Base-by-base conservation (phyloP, 1,284 basidiomycete genomes). In the Marasmius oreades region DNA sequence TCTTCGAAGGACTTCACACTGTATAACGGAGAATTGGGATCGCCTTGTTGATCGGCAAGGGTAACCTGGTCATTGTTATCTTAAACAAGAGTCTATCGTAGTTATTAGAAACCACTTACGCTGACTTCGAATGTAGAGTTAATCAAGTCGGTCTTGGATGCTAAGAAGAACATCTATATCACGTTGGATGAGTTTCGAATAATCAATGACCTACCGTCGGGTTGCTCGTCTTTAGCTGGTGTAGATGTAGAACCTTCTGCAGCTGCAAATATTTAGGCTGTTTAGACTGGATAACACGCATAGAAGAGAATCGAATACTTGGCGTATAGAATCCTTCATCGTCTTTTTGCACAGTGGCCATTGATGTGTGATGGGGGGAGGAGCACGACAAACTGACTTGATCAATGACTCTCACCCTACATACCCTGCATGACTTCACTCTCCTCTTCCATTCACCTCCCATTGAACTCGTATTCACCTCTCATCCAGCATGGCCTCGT, bases 1-100 rank as follows among this genome's bases (percentile, higher is more conserved):
- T 96, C 89, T 69, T 99, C 95, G 66, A 99, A 99, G 0, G 90
- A 89, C 74, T 98, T 97, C 47, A 84, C 92, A 58, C 94, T 97
- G 73, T 85, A 98, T 8, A 99, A 75, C 1, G 97, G 97, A 23
- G 95, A 98, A 72, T 97, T 91, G 51, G 94, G 93, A 70, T 99
- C 94, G 31, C 85, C 88, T 77, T 99, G 97, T 70, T 97, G 93
- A 74, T 99, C 96, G 52, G 95, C 95, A 56, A 99, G 82, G 31
- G 95, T 99, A 62, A 99, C 95, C 92, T 98, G 52, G 43, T n/a
- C 12, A 26, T 16, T 23, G 22, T n/a, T n/a, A 23, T 43, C 16
- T 22, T 55, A 55, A 47, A 51, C 28, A 57, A 45, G 26, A 37
- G 34, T 28, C 33, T 26, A 37, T 16, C 31, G 22, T 42, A 34